phyloP scores from a whole-genome alignment of 768 basidiomycete species.

The Strobilomyces dryophilus region DNA sequence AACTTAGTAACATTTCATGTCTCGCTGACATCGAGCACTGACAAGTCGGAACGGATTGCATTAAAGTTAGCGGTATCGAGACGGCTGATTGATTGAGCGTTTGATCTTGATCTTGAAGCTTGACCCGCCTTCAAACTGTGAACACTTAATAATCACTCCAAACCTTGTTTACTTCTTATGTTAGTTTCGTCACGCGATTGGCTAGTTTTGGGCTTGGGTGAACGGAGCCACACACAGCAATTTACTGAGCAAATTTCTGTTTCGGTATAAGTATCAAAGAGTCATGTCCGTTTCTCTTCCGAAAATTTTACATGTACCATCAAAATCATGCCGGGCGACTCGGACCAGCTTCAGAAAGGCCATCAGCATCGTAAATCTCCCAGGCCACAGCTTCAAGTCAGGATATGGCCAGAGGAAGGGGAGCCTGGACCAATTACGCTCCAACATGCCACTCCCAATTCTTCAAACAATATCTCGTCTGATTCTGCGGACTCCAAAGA shows the following conservation, averaged over 20 bases:
- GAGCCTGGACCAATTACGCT: neutral
- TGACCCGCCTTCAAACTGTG: neutral
- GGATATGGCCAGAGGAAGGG: neutral
- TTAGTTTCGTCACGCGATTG: neutral
- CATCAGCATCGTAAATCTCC: neutral
- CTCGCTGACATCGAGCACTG: no score
- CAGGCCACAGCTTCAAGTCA: constrained; percentile 10
- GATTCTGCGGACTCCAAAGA: neutral
- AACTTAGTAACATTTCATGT: no score
- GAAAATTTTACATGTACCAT: neutral
- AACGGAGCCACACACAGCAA: neutral
- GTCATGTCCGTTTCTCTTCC: neutral
- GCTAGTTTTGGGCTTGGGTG: neutral
- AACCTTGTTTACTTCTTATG: neutral
- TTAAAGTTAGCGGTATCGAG: no score
- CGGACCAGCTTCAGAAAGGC: neutral
- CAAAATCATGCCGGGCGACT: constrained; percentile 8
- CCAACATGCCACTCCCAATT: neutral
- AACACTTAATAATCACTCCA: neutral
- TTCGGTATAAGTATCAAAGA: neutral
- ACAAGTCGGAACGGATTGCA: no score
- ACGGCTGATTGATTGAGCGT: no score
- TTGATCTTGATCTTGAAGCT: no score
- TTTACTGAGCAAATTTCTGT: neutral
- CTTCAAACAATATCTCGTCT: neutral